phyloP scores from a whole-genome alignment of 148 eudicot genomes.

The Salicornia ramosissima region DNA sequence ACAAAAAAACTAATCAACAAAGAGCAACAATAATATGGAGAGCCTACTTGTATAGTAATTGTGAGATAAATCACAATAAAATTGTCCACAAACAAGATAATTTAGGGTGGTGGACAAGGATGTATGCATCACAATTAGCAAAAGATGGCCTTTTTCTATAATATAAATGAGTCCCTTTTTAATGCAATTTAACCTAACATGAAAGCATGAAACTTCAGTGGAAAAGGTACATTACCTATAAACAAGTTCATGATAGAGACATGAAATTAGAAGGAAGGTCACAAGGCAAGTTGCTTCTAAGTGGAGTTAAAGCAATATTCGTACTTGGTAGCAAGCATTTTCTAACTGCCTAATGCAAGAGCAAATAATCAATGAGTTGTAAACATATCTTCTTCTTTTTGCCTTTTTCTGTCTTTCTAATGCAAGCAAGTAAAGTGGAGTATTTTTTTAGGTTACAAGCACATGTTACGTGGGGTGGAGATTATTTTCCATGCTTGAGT shows the following conservation, averaged over 20 bases:
- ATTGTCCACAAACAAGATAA: background rate
- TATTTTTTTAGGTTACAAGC: constrained; percentile 19
- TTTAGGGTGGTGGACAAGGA: constrained; percentile 15
- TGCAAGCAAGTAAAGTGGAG: constrained; percentile 1
- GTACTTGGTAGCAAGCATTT: constrained; percentile 15
- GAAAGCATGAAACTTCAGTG: constrained; percentile 3
- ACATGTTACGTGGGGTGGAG: constrained; percentile 20
- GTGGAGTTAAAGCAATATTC: constrained; percentile 17
- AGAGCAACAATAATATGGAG: background rate
- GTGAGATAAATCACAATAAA: constrained; percentile 1
- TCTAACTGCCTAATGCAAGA: constrained; percentile 15
- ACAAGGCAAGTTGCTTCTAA: constrained; percentile 22
- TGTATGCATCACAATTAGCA: constrained; percentile 2
- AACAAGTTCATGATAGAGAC: constrained; percentile 17
- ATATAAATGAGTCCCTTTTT: background rate
- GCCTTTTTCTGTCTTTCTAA: background rate
- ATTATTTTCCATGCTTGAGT: constrained; percentile 13
- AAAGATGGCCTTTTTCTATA: constrained; percentile 9
- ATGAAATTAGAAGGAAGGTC: background rate
- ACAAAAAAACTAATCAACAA: background rate
- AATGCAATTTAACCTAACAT: constrained; percentile 6
- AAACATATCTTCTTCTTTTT: background rate
- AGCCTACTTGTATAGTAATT: background rate
- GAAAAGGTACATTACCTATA: background rate
- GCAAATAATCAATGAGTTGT: constrained; percentile 9